These are phyloP conservation scores for Cavenderia fasciculata DNA, from an alignment of 78 protist species.

Conservation along the genomic window DNA sequence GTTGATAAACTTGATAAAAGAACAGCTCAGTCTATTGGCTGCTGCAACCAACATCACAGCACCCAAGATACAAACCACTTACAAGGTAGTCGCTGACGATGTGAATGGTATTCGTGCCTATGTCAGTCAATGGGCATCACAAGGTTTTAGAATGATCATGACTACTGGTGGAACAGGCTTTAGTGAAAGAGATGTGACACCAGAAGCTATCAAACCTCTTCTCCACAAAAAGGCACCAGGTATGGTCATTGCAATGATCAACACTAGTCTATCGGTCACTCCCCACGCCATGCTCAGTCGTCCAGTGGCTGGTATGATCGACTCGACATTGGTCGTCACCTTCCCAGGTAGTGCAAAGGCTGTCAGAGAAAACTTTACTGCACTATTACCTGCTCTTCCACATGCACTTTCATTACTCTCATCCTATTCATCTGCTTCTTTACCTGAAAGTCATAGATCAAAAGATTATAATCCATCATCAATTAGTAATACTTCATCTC, in stretches of 20 bases:
- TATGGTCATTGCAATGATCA: constrained; percentile 64
- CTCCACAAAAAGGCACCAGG: constrained; percentile 37
- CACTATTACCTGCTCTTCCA: constrained; percentile 40
- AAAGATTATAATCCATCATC: too few species aligned
- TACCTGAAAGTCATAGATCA: constrained; percentile 14
- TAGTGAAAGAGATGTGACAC: constrained; percentile 69
- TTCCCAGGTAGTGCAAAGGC: constrained; percentile 82
- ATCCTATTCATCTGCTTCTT: neutral
- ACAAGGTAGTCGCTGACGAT: constrained; percentile 69
- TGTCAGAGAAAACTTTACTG: constrained; percentile 51
- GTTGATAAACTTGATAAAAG: constrained; percentile 17
- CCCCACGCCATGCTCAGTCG: constrained; percentile 70
- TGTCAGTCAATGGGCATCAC: constrained; percentile 18
- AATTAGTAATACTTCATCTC: too few species aligned
- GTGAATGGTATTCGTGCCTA: constrained; percentile 28
- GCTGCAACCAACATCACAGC: neutral
- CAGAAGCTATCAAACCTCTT: constrained; percentile 73
- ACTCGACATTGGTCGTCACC: constrained; percentile 34
- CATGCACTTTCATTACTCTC: constrained; percentile 31
- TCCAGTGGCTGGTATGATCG: constrained; percentile 68
- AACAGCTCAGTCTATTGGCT: constrained; percentile 2
- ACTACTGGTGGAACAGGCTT: constrained; percentile 82
- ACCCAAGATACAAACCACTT: neutral
- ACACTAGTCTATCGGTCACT: constrained; percentile 40
- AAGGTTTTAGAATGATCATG: constrained; percentile 30